Percentiles rank a stretch among this genome's conserved stretches.
These are phyloP conservation scores for Colletotrichum camelliae DNA, from an alignment of 2,329 filamentous ascomycete genomes.

Conservation along the genomic window DNA sequence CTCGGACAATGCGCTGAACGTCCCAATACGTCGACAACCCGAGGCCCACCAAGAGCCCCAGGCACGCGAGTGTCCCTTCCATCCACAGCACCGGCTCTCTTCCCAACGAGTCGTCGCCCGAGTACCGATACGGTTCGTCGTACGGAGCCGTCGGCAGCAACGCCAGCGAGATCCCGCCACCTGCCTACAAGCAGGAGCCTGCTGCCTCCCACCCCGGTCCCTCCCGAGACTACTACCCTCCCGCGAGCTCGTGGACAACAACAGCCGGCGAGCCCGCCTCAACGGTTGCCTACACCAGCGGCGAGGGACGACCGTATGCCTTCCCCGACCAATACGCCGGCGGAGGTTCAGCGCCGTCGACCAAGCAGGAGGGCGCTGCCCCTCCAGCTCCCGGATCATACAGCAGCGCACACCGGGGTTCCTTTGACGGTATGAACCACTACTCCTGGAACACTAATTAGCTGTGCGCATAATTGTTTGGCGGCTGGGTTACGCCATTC, in stretches of 20 bases:
- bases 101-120: conserved; percentile 53
- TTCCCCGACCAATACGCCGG: conserved; percentile 56
- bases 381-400: conserved; percentile 46
- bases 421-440: conserved; percentile 57
- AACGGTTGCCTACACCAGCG: conserved; percentile 49
- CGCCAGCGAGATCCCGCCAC: conserved; percentile 36
- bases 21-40: conserved; percentile 64
- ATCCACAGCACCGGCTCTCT: conserved; percentile 56
- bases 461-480: background rate
- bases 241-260: conserved; percentile 56
- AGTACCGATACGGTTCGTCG: conserved; percentile 62
- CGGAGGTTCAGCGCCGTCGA: conserved; percentile 34
- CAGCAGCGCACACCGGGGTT: conserved; percentile 42
- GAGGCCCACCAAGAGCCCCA: conserved; percentile 61
- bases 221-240: conserved; percentile 59
- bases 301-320: conserved; percentile 53
- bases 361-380: conserved; percentile 35
- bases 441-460: conserved; percentile 63
- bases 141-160: conserved; percentile 40
- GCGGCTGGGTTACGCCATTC: background rate
- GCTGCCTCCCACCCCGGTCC: conserved; percentile 30
- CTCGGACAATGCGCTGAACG: conserved; percentile 52
- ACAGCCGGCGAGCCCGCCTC: conserved; percentile 52
- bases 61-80: conserved; percentile 59
- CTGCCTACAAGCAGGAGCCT: conserved; percentile 35